Evolutionary conservation across 2,329 filamentous ascomycete genomes (phyloP).

Genomic region (Trichophyton mentagrophytes): DNA sequence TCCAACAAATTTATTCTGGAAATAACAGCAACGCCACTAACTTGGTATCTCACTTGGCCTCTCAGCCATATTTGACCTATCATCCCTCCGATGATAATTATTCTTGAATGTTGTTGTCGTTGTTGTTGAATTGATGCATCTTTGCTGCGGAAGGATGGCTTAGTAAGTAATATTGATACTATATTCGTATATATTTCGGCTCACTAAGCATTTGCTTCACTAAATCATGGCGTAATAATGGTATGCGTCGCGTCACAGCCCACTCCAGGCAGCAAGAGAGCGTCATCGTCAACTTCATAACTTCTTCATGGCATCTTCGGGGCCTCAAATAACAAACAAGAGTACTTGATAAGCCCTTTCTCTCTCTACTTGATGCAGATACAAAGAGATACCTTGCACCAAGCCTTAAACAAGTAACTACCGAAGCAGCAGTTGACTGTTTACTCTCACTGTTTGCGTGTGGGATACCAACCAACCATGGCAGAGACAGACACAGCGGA

Average conservation of each 20-base stretch:
- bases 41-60: no score
- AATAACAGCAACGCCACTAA: no score
- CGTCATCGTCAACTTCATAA: background rate
- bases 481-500: conserved; percentile 4
- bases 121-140: no score
- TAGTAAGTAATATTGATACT: background rate
- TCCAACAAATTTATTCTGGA: no score
- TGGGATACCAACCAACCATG: background rate
- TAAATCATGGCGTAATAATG: background rate
- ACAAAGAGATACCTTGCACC: background rate
- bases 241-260: background rate
- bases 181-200: background rate
- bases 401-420: background rate
- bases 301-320: background rate
- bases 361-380: background rate
- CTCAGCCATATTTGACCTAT: no score
- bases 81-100: no score
- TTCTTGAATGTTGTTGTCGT: no score
- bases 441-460: background rate
- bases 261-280: background rate
- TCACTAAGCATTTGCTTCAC: background rate
- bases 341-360: no score
- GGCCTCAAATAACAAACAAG: background rate
- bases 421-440: background rate
- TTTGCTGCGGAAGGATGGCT: background rate